phyloP scores from a whole-genome alignment of 805 yeast species.

The Yamadazyma kitorensis region DNA sequence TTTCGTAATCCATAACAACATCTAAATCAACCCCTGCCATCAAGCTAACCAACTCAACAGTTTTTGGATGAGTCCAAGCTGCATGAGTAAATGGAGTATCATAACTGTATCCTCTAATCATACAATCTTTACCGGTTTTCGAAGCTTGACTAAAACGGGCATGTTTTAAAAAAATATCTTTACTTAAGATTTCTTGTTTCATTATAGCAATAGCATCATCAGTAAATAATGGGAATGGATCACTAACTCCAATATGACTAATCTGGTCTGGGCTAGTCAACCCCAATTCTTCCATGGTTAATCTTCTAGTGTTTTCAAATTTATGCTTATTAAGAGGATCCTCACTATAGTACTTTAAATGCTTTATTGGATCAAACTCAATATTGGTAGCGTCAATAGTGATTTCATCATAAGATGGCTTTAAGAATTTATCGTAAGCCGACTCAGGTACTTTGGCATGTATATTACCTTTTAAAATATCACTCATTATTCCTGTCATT shows the following conservation, averaged over 20 bases:
- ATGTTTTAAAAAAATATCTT: constrained; percentile 43
- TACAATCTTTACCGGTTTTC: constrained; percentile 49
- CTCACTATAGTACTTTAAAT: constrained; percentile 25
- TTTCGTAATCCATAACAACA: constrained; percentile 55
- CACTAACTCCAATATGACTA: constrained; percentile 54
- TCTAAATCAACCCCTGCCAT: constrained; percentile 61
- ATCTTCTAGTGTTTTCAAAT: constrained; percentile 25
- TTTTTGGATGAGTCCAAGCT: constrained; percentile 61
- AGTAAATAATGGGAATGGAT: constrained; percentile 60
- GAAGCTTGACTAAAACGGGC: constrained; percentile 44
- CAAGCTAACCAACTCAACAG: constrained; percentile 49
- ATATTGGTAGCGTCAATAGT: constrained; percentile 4
- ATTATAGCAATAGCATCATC: constrained; percentile 57
- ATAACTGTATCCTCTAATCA: constrained; percentile 50
- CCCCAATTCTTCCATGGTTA: constrained; percentile 50
- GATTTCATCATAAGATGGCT: constrained; percentile 23
- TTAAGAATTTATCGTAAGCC: constrained; percentile 29
- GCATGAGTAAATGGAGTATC: constrained; percentile 49
- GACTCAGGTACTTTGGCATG: constrained; percentile 32
- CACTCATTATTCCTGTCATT: constrained; percentile 1
- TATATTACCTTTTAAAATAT: constrained; percentile 2
- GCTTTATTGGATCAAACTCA: constrained; percentile 32
- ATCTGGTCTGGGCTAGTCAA: constrained; percentile 45
- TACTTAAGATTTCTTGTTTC: constrained; percentile 52
- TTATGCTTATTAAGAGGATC: constrained; percentile 11